phyloP scores from a whole-genome alignment of 257 asterid species.

The Plantago elongata region DNA sequence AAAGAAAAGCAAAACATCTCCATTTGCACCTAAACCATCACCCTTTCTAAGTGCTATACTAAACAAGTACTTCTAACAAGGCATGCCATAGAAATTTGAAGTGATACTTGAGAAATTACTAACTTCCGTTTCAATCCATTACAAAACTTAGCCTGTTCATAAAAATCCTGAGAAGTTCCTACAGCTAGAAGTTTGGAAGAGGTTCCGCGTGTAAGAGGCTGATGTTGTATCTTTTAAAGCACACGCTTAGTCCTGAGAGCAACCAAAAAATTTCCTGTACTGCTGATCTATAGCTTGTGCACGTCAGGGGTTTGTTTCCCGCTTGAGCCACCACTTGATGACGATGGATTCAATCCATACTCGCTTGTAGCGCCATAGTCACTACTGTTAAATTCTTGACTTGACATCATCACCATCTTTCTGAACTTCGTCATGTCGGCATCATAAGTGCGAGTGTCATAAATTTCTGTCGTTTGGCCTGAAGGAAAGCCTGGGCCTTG shows the following conservation, averaged over 20 bases:
- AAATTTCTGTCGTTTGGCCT: slow-evolving; percentile 19
- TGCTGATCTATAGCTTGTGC: not conserved
- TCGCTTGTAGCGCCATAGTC: slow-evolving; percentile 64
- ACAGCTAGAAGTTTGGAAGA: not conserved
- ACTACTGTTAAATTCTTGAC: slow-evolving; percentile 44
- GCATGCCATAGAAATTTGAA: not conserved
- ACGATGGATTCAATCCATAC: slow-evolving; percentile 48
- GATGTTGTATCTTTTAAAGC: not conserved
- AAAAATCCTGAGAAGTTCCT: not conserved
- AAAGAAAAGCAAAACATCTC: not conserved
- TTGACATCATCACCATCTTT: slow-evolving; percentile 53
- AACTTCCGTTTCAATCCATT: not conserved
- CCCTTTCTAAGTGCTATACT: slow-evolving; percentile 2
- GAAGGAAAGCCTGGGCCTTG: slow-evolving; percentile 28
- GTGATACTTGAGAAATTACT: not conserved
- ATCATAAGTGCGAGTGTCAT: slow-evolving; percentile 69
- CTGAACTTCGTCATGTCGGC: slow-evolving; percentile 84
- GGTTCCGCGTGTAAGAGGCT: not conserved
- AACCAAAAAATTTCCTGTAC: not conserved
- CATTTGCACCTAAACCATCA: slow-evolving; percentile 9
- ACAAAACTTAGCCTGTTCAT: not conserved
- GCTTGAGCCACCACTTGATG: slow-evolving; percentile 33
- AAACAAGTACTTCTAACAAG: not conserved
- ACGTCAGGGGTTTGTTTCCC: not conserved
- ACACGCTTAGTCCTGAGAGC: not conserved